Evolutionary conservation across 1,139 yeast genomes (phyloP), one percentile per base, ranked within the genome.

Genomic region (Meyerozyma carpophila): DNA sequence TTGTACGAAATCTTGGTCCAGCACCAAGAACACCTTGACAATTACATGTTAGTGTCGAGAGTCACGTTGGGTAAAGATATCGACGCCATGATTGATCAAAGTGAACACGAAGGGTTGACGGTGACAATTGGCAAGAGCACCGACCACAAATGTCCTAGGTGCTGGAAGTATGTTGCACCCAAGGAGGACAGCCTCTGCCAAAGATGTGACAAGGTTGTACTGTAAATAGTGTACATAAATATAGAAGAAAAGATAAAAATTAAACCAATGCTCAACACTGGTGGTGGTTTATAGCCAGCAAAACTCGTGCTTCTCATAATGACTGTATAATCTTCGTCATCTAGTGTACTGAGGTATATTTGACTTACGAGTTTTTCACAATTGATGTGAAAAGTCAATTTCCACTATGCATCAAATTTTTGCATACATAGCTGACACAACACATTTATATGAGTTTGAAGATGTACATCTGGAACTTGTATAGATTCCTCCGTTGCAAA

Each of bases 91-190:
- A 40, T 44, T 13, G 67, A 65, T 47, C 47, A 47, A 20, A 54
- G 55, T n/a, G 43, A 51, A n/a, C 47, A 58, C 3, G 20, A 28
- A 1, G 32, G 16, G 3, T 8, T 13, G 2, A 24, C 52, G 1
- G 62, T 79, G 5, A 54, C 66, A 10, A 73, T 81, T 6, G 59
- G 65, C 8, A 73, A 71, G 4, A 76, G 89, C 0, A 50, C 63
- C 0, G 58, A 65, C 5, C 64, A 66, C 43, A 89, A 89, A 56
- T 93, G 98, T 60, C 95, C 96, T 2, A 75, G 98, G 57, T 93
- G 98, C 62, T 93, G 98, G 98, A 88, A 88, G 56, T 82, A 66
- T 56, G 77, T 78, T 13, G 71, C 95, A 0, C 61, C 59, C 0
- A 55, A 51, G 1, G 81, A 74, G 39, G 81, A 79, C 13, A 58